Percentiles rank a stretch among this genome's conserved stretches.
phyloP scores from a whole-genome alignment of 2,329 filamentous ascomycete genomes.

The Ambrosiella xylebori region DNA sequence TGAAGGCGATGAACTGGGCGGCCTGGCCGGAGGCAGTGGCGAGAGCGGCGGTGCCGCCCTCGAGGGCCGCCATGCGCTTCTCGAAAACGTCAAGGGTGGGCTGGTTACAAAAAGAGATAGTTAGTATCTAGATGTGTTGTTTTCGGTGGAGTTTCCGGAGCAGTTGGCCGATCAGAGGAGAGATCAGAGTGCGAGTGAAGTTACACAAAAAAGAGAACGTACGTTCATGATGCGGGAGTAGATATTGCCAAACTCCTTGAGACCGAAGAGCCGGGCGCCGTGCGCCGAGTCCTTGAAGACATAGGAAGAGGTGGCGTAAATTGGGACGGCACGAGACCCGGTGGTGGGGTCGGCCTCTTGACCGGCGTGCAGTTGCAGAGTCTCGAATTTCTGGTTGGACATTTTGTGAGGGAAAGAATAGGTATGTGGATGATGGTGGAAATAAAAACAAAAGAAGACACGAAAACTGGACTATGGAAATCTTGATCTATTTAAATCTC shows the following conservation, averaged over 20 bases:
- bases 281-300: constrained; percentile 94
- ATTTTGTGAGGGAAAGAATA: constrained; percentile 16
- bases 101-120: constrained; percentile 23
- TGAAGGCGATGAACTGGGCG: constrained; percentile 81
- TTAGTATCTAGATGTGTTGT: background rate
- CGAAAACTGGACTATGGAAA: background rate
- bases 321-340: constrained; percentile 80
- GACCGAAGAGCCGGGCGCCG: constrained; percentile 82
- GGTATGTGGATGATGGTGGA: constrained; percentile 5
- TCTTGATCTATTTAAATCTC: background rate
- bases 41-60: constrained; percentile 76
- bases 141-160: background rate
- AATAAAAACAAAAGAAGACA: background rate
- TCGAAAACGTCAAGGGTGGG: constrained; percentile 93
- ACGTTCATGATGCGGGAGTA: constrained; percentile 96
- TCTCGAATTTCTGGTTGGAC: constrained; percentile 54
- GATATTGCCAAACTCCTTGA: constrained; percentile 95
- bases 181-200: background rate
- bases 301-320: constrained; percentile 89
- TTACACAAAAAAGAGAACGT: constrained; percentile 18
- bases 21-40: constrained; percentile 75
- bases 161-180: too few relatives aligned
- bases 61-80: constrained; percentile 86
- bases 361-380: constrained; percentile 70
- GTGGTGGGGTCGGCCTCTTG: constrained; percentile 67